A percentile compares a stretch with the other conserved stretches of the same genome.
phyloP scores from a whole-genome alignment of 176 grass and related monocot genomes.

The Carex pumila region DNA sequence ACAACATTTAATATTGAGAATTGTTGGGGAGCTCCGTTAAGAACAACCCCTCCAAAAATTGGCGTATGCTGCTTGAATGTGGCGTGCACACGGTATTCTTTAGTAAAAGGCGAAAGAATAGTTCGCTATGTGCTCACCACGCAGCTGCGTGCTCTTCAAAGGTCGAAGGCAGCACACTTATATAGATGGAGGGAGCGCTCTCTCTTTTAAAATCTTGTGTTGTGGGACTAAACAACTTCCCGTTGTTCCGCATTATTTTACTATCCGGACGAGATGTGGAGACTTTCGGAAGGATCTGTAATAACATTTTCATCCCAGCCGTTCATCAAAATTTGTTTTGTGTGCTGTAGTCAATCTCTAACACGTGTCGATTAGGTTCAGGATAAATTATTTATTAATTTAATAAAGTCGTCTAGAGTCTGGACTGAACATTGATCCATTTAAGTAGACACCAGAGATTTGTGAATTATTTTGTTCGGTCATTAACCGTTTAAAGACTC shows the following conservation, averaged over 20 bases:
- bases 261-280: neutral
- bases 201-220: neutral
- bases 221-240: neutral
- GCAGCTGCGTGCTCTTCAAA: constrained; percentile 22
- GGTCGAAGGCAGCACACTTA: neutral
- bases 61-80: constrained; percentile 17
- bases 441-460: too few species aligned
- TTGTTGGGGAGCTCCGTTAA: neutral
- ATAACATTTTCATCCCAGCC: neutral
- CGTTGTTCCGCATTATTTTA: neutral
- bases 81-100: constrained; percentile 57
- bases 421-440: too few species aligned
- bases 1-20: neutral
- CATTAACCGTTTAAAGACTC: too few species aligned
- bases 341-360: too few species aligned
- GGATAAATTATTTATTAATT: too few species aligned
- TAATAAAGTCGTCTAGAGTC: too few species aligned
- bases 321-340: neutral
- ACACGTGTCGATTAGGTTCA: too few species aligned
- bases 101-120: constrained; percentile 75
- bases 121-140: constrained; percentile 58
- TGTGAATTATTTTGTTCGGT: too few species aligned
- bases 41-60: neutral
- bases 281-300: neutral
- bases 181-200: neutral